Evolutionary conservation across 1,139 yeast genomes (phyloP).

Genomic region (Debaryomyces sp.): DNA sequence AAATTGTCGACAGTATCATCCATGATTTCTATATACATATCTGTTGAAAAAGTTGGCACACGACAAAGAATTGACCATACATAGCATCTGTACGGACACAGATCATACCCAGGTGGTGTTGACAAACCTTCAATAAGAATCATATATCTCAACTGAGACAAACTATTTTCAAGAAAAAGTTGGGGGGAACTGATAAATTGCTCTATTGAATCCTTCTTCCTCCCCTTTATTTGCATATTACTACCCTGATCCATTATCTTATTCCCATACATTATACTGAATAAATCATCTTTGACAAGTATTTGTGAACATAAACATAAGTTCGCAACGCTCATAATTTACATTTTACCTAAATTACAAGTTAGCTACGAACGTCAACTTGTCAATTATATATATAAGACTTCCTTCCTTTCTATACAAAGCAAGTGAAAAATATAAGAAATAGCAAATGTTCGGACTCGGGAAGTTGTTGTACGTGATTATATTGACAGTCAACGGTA

Average conservation of each 20-base stretch:
- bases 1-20: constrained; percentile 55
- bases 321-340: not conserved
- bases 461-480: constrained; percentile 48
- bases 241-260: not conserved
- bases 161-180: constrained; percentile 64
- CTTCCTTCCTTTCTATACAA: not conserved
- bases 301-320: constrained; percentile 1
- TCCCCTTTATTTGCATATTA: constrained; percentile 28
- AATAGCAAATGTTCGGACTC: constrained; percentile 42
- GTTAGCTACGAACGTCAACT: constrained; percentile 7
- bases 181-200: constrained; percentile 64
- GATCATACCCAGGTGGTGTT: constrained; percentile 49
- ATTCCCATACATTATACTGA: not conserved
- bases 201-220: constrained; percentile 68
- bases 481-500: constrained; percentile 44
- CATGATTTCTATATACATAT: constrained; percentile 57
- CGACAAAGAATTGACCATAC: constrained; percentile 83
- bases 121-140: constrained; percentile 78
- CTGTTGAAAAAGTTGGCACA: constrained; percentile 59
- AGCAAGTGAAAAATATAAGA: not conserved
- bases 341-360: not conserved
- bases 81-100: constrained; percentile 69
- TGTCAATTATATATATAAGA: not conserved
- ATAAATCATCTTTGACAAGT: not conserved
- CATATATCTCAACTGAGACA: constrained; percentile 78